Evolutionary conservation across 345 rosid genomes (phyloP).

Genomic region (Boechera retrofracta): DNA sequence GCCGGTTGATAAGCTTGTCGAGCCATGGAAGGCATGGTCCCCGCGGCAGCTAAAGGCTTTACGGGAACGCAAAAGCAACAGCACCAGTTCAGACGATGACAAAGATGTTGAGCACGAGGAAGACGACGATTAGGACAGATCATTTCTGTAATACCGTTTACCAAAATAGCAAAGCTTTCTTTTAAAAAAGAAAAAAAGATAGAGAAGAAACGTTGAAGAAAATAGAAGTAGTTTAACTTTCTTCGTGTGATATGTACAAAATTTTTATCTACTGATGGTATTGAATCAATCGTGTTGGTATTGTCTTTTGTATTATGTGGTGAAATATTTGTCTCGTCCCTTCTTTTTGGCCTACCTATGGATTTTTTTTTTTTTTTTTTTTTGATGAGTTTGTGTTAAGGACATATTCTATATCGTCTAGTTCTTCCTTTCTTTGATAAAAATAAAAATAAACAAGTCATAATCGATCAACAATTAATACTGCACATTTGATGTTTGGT

Average conservation of each 20-base stretch:
- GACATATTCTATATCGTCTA: neutral
- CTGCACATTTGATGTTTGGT: neutral
- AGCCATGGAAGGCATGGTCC: constrained; percentile 48
- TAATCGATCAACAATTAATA: neutral
- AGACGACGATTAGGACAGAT: constrained; percentile 29
- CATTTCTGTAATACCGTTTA: constrained; percentile 21
- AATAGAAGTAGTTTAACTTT: constrained; percentile 13
- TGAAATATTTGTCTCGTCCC: neutral
- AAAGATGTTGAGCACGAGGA: neutral
- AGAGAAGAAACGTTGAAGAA: constrained; percentile 8
- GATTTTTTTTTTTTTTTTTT: neutral
- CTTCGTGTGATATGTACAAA: constrained; percentile 12
- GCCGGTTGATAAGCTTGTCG: constrained; percentile 43
- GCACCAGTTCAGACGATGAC: constrained; percentile 9
- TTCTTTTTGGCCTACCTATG: neutral
- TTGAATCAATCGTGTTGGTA: constrained; percentile 4
- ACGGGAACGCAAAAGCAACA: constrained; percentile 15
- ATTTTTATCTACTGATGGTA: neutral
- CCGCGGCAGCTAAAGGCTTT: constrained; percentile 39
- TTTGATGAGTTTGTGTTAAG: neutral
- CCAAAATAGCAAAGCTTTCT: neutral
- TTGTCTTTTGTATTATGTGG: constrained; percentile 6
- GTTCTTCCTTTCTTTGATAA: neutral
- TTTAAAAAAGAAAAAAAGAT: neutral
- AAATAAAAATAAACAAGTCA: neutral